phyloP scores from a whole-genome alignment of 129 eudicot genomes.

The Flaveria ramosissima region DNA sequence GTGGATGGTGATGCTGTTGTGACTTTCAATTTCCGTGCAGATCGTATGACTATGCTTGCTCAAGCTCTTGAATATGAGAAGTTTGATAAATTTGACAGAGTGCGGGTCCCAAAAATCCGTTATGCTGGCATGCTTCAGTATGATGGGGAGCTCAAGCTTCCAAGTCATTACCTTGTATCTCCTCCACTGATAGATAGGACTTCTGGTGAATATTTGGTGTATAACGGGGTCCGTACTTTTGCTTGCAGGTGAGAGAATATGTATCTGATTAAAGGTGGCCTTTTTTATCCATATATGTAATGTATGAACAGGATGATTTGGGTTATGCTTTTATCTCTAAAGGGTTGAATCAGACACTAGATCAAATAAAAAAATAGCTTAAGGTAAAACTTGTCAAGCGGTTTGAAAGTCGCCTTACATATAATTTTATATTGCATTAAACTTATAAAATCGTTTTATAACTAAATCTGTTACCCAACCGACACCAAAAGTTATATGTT shows the following conservation, averaged over 20 bases:
- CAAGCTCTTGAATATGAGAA: conserved; percentile 90
- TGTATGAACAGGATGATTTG: neutral
- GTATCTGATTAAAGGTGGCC: neutral
- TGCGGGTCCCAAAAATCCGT: conserved; percentile 73
- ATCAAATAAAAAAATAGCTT: neutral
- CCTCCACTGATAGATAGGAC: conserved; percentile 94
- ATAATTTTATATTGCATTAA: no score
- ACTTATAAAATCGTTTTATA: neutral
- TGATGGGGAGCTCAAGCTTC: conserved; percentile 95
- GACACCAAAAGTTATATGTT: neutral
- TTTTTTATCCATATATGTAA: neutral
- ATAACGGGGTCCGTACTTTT: conserved; percentile 80
- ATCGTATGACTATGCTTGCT: conserved; percentile 95
- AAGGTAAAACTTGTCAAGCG: no score
- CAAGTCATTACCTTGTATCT: conserved; percentile 87
- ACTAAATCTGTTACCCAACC: neutral
- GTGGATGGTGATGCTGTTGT: conserved; percentile 97
- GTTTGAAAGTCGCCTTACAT: neutral
- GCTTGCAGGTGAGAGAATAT: conserved; percentile 79
- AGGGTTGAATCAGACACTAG: neutral
- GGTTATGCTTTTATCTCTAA: neutral
- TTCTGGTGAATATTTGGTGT: conserved; percentile 84
- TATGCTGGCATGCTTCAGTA: conserved; percentile 99
- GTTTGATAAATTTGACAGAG: conserved; percentile 86
- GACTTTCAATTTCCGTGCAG: conserved; percentile 84